phyloP scores from a whole-genome alignment of 495 filamentous ascomycete species.

The Staphylotrichum longicolle region DNA sequence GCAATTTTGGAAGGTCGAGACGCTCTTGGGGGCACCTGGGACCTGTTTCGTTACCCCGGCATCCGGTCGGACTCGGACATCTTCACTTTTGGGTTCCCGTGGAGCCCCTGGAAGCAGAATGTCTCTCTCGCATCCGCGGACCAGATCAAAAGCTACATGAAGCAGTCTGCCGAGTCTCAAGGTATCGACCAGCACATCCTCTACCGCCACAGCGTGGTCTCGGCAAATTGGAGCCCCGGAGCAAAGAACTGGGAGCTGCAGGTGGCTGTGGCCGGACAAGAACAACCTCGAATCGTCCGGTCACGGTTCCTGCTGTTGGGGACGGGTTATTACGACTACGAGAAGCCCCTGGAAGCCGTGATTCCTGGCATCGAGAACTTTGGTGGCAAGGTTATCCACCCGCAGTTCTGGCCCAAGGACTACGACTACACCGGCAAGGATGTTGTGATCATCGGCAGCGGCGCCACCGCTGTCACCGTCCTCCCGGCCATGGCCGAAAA shows the following conservation, averaged over 20 bases:
- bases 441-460: slow-evolving; percentile 16
- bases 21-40: slow-evolving; percentile 9
- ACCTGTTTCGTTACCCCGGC: slow-evolving; percentile 17
- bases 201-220: slow-evolving; percentile 11
- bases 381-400: slow-evolving; percentile 5
- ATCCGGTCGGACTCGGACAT: slow-evolving; percentile 17
- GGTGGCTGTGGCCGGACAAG: slow-evolving; percentile 8
- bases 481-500: slow-evolving; percentile 14
- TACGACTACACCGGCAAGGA: slow-evolving; percentile 15
- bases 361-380: slow-evolving; percentile 13
- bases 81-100: slow-evolving; percentile 17
- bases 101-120: slow-evolving; percentile 14
- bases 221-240: slow-evolving; percentile 9
- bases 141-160: slow-evolving; percentile 12
- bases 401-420: slow-evolving; percentile 18
- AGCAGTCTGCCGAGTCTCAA: slow-evolving; percentile 7
- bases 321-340: slow-evolving; percentile 18
- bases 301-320: slow-evolving; percentile 14
- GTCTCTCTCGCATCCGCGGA: slow-evolving; percentile 11
- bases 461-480: slow-evolving; percentile 14
- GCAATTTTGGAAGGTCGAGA: slow-evolving; percentile 9
- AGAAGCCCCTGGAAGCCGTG: slow-evolving; percentile 8
- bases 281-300: slow-evolving; percentile 1
- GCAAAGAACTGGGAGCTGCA: slow-evolving; percentile 9
- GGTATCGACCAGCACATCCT: slow-evolving; percentile 19